Conservation (phyloP, 345 rosid species). For the Garcia nutans region DNA sequence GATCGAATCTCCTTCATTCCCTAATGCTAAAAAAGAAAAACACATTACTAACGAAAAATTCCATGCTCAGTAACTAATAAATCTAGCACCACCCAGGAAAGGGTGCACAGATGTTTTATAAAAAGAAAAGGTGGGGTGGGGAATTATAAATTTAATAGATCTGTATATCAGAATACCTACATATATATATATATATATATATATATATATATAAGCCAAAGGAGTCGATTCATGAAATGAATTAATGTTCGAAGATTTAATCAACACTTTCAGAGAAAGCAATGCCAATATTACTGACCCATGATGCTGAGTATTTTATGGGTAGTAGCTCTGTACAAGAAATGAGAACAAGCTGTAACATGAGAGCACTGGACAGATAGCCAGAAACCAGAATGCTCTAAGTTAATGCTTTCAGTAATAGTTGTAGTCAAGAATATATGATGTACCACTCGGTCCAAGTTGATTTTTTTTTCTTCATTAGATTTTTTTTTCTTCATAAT, state of each 20-base stretch:
- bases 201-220: not conserved
- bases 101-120: too few species aligned
- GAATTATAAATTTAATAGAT: too few species aligned
- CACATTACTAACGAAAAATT: too few species aligned
- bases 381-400: not conserved
- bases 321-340: not conserved
- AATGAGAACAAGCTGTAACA: not conserved
- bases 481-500: not conserved
- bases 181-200: too few species aligned
- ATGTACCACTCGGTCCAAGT: not conserved
- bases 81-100: too few species aligned
- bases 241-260: not conserved
- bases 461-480: too few species aligned
- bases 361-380: too few species aligned
- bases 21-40: too few species aligned
- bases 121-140: too few species aligned
- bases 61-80: too few species aligned
- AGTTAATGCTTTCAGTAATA: not conserved
- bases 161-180: not conserved
- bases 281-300: not conserved
- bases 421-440: not conserved
- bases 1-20: too few species aligned
- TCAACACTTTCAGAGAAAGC: not conserved
- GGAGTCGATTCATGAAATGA: not conserved
- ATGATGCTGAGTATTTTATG: not conserved